phyloP scores from a whole-genome alignment of 2,329 filamentous ascomycete genomes.

The Botrytis tulipae region DNA sequence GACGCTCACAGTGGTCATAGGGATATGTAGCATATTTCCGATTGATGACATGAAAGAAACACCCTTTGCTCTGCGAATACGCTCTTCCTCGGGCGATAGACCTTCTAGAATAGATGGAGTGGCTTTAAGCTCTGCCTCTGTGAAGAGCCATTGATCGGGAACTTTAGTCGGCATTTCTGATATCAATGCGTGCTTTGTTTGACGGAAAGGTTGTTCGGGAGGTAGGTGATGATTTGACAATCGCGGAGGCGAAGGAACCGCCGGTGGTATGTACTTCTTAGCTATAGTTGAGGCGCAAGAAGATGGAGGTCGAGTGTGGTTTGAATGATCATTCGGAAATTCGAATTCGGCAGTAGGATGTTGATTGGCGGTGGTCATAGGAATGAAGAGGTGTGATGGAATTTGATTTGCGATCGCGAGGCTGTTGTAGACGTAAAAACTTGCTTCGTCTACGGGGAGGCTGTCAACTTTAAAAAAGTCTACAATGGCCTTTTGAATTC shows the following conservation, averaged over 20 bases:
- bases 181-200: conserved; percentile 15
- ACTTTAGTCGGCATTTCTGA: conserved; percentile 40
- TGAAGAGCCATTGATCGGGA: conserved; percentile 81
- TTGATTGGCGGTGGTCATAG: conserved; percentile 21
- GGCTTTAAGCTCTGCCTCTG: conserved; percentile 74
- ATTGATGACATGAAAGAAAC: conserved; percentile 96
- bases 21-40: conserved; percentile 86
- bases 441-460: neutral
- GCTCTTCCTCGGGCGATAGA: conserved; percentile 72
- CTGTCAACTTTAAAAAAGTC: neutral
- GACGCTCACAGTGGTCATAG: conserved; percentile 87
- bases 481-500: neutral
- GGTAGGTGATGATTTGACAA: conserved; percentile 55
- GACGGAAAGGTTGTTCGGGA: conserved; percentile 37
- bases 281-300: conserved; percentile 43
- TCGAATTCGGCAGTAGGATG: conserved; percentile 13
- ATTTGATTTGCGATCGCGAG: conserved; percentile 5
- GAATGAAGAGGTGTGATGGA: conserved; percentile 3
- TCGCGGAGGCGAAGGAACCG: conserved; percentile 60
- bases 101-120: conserved; percentile 85
- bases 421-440: neutral
- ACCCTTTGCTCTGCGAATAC: conserved; percentile 79
- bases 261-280: conserved; percentile 53
- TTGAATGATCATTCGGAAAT: conserved; percentile 18
- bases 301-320: conserved; percentile 10